Base-by-base conservation (phyloP, 768 basidiomycete genomes). In the Collybiopsis luxurians region DNA sequence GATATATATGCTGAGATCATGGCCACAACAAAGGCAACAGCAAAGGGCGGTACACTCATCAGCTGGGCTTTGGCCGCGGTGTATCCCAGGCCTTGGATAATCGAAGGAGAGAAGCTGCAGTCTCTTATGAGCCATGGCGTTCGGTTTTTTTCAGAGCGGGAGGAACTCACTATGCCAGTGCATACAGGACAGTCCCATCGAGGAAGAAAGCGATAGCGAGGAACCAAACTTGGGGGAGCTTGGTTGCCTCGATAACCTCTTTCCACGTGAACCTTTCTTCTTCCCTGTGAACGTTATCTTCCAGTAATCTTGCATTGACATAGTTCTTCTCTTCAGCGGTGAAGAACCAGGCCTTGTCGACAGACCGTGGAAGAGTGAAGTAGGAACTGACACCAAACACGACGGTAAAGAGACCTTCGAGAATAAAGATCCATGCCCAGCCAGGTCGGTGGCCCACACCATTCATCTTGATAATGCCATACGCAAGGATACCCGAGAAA, bases 31-130 rank as follows among this genome's bases (percentile, higher is more conserved):
- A 83, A 85, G 13, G 80, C 80, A 6, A 62, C 59, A 3, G 77
- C 79, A 44, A 79, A 85, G 1, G 84, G 84, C 15, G 78, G 77
- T 1, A 87, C 86, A 12, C 80, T 84, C 76, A 85, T 82, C 2
- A 89, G 73, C 63, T 88, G 85, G 9, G 83, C 81, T 24, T 72
- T 67, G 27, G 79, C 73, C 0, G 78, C 75, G 2, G 75, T 76
- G 65, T 79, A 86, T 23, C 86, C 86, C 4, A 88, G 76, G 19
- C 75, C 73, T 28, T 80, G 73, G 6, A 92, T 81, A 68, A 92
- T 89, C 3, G 86, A 85, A 6, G 90, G 90, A 7, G 82, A 73
- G 69, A 92, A 91, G 62, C 89, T 83, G 46, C 17, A 49, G n/a
- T n/a, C n/a, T n/a, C n/a, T n/a, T n/a, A n/a, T n/a, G n/a, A n/a